Evolutionary conservation across 2,329 filamentous ascomycete genomes (phyloP), one percentile per base, ranked within the genome.

Genomic region (Hypoxylon sp.): DNA sequence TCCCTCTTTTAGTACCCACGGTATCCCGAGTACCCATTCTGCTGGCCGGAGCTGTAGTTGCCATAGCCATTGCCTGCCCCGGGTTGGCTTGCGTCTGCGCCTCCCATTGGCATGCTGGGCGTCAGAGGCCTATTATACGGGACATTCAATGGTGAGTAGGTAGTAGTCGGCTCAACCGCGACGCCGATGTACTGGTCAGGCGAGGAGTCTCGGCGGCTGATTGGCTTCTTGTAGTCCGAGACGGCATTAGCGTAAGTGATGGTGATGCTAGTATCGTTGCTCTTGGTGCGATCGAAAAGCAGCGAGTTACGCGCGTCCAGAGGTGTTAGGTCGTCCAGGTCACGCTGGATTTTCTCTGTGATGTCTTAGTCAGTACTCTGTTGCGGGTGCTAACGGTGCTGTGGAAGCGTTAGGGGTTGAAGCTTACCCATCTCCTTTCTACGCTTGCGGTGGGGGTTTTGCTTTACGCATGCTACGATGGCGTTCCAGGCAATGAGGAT

Each of bases 401-500:
- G 2, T 17, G 54, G 62, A 69, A 48, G 39, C 11, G 1, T n/a
- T 5, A 26, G 17, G 46, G 48, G 31, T 51, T 42, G 48, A 24
- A 59, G 81, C 90, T 88, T 92, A 93, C 93, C 93, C 80, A 93
- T 89, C 82, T 95, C 93, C 87, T 97, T 97, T 81, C 93, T 91
- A 76, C 91, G 90, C 86, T 91, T 91, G 71, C 92, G 90, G 81
- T 98, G 95, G 3, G 95, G 94, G 83, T 98, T 98, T 82, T 94
- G 88, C 78, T 92, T 92, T 86, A 90, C 90, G 81, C 91, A 94
- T 58, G 90, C 87, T 74, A 93, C 92, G 77, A 98, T 89, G 51
- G 93, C 93, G 77, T 98, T 98, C 83, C 94, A 92, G 10, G 88
- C 87, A 74, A 99, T 97, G 31, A 98, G 85, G 57, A 98, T 92